Percentiles rank a stretch among this genome's conserved stretches.
Evolutionary conservation across 179 eudicot species (phyloP).

Genomic region (Spergularia azorica): DNA sequence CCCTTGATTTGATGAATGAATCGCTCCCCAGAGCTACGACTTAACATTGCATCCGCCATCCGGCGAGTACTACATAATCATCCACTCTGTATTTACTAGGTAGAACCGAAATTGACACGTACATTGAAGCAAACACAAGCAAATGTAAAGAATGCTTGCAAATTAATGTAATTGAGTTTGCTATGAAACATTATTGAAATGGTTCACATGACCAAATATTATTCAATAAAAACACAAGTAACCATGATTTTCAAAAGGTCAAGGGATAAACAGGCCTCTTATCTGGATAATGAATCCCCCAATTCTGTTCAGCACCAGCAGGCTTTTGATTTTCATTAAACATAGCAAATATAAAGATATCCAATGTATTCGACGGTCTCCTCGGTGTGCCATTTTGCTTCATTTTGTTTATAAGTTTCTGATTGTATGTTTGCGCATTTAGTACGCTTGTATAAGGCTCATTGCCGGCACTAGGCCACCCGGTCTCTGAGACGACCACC

Average conservation of each 20-base stretch:
- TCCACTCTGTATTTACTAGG: too few species aligned
- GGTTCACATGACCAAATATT: too few species aligned
- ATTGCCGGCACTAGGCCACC: conserved; percentile 46
- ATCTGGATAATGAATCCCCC: conserved; percentile 36
- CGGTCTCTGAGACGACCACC: conserved; percentile 34
- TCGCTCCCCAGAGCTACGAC: too few species aligned
- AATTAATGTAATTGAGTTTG: too few species aligned
- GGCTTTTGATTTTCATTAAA: conserved; percentile 40
- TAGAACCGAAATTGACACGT: too few species aligned
- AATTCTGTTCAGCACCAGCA: conserved; percentile 34
- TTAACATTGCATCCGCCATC: too few species aligned
- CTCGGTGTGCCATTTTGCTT: conserved; percentile 38
- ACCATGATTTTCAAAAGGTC: not conserved
- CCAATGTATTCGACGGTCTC: conserved; percentile 17
- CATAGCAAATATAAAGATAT: conserved; percentile 37
- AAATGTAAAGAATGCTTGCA: too few species aligned
- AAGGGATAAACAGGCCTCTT: conserved; percentile 28
- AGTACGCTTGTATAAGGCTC: conserved; percentile 24
- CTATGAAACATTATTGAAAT: too few species aligned
- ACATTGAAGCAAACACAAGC: too few species aligned
- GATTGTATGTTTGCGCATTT: conserved; percentile 33
- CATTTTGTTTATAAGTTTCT: conserved; percentile 21
- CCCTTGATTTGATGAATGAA: too few species aligned
- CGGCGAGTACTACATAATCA: too few species aligned
- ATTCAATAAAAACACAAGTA: too few species aligned